Conservation (phyloP, 1,284 basidiomycete species). For the Pascua sp. region DNA sequence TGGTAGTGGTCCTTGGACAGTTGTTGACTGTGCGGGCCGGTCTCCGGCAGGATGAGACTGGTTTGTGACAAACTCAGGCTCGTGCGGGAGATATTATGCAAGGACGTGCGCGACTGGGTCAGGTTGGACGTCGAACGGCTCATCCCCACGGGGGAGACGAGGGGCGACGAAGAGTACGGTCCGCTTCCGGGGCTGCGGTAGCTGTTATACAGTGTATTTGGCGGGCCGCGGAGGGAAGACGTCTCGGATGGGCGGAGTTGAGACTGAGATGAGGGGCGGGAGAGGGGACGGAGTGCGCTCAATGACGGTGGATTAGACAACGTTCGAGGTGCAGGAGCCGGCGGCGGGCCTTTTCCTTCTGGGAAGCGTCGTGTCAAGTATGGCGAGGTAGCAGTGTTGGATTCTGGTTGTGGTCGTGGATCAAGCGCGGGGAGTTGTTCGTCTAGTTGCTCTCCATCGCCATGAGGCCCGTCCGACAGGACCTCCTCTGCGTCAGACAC, state of each 20-base stretch:
- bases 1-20: constrained; percentile 43
- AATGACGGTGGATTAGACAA: constrained; percentile 1
- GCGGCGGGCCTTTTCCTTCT: neutral
- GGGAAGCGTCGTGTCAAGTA: neutral
- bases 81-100: constrained; percentile 7
- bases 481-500: neutral
- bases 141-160: constrained; percentile 4
- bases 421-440: neutral
- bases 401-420: neutral
- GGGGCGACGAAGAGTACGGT: neutral
- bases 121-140: constrained; percentile 1
- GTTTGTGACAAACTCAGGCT: constrained; percentile 17
- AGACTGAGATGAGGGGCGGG: constrained; percentile 2
- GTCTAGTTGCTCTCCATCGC: neutral
- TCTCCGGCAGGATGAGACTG: constrained; percentile 12
- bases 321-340: neutral
- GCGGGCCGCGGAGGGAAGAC: neutral
- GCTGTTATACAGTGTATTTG: constrained; percentile 4
- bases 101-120: constrained; percentile 5
- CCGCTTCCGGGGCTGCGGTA: constrained; percentile 1
- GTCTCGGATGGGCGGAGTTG: neutral
- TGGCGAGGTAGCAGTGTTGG: neutral
- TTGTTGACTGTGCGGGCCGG: constrained; percentile 4
- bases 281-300: neutral
- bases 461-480: no score